Evolutionary conservation across 768 basidiomycete species (phyloP), one percentile per base, ranked within the genome.

Genomic region (Naganishia kalamii): DNA sequence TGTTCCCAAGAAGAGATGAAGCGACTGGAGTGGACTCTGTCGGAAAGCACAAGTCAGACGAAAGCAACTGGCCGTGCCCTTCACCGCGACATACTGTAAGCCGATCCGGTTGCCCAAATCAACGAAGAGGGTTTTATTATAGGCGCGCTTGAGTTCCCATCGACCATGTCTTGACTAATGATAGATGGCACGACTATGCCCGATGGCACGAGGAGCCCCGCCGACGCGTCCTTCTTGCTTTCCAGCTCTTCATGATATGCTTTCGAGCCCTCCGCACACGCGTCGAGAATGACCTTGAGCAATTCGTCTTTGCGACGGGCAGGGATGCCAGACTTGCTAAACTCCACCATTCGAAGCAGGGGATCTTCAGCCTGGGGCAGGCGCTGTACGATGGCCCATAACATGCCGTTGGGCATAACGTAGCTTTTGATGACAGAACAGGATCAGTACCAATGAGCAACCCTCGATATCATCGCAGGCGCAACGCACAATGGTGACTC

Each of bases 401-500:
- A 35, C 15, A 64, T 41, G 15, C 57, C 67, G 50, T 68, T 70
- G 0, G 70, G 67, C 67, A 75, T 69, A 60, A 75, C 65, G 25
- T 66, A 72, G 52, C 73, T 74, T 41, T 3, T 17, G 8, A 17
- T 10, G 10, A 10, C 44, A 10, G n/a, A 47, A 46, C 4, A 29
- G 32, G 21, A n/a, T 48, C 29, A 41, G n/a, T 23, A 17, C 35
- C 23, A 29, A 32, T 25, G 32, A 5, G 23, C 3, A 30, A 29
- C 27, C 27, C 27, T 2, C 27, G 1, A 4, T 11, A 11, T 49
- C 15, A 6, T 49, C 7, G 13, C 17, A 7, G 7, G 92, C 21
- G 19, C 35, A 3, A 78, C 84, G 48, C 74, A 92, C 87, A 87
- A 80, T 10, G 84, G 83, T 72, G 89, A 89, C 77, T 96, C 92